Evolutionary conservation across 2,329 filamentous ascomycete genomes (phyloP), one percentile per base, ranked within the genome.

Genomic region (Stagonosporopsis vannaccii): DNA sequence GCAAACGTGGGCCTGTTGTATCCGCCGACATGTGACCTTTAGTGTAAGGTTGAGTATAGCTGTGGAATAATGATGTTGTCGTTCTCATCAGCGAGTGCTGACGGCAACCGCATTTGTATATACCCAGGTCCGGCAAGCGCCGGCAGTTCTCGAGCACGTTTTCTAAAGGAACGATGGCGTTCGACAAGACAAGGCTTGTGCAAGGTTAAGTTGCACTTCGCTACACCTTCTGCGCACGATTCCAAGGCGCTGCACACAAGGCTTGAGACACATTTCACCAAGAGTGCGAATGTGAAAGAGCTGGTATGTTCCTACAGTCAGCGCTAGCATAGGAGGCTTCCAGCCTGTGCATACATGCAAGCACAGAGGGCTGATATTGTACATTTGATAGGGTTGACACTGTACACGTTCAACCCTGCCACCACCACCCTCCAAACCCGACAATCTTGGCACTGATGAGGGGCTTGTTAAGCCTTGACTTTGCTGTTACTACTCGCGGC

Each of bases 401-500:
- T 17, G 11, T 26, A 20, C 25, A 20, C 19, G 15, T 26, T 15
- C 5, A 48, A 48, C 43, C 19, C 39, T 54, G 43, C n/a, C 19
- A 19, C 12, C 25, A 6, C 20, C 9, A 48, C 2, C 22, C 32
- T 19, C 8, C 15, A 17, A 8, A 11, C 3, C 17, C 32, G 9
- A 32, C 7, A 8, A 4, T 25, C n/a, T 19, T 40, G n/a, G n/a
- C 12, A 6, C 22, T n/a, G 2, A 6, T 13, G 23, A 20, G 9
- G 4, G 17, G 9, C 9, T 11, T 7, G 26, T 40, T 30, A 60
- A 33, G 55, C 57, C 36, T 62, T 65, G n/a, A 49, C 56, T 39
- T 63, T 67, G 23, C 61, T 54, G 25, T 62, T 69, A 3, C 42
- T 48, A 55, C 55, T 61, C 8, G 55, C 25, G 30, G 47, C 48